phyloP scores from a whole-genome alignment of 805 yeast species.

The Kluyveromyces siamensis region DNA sequence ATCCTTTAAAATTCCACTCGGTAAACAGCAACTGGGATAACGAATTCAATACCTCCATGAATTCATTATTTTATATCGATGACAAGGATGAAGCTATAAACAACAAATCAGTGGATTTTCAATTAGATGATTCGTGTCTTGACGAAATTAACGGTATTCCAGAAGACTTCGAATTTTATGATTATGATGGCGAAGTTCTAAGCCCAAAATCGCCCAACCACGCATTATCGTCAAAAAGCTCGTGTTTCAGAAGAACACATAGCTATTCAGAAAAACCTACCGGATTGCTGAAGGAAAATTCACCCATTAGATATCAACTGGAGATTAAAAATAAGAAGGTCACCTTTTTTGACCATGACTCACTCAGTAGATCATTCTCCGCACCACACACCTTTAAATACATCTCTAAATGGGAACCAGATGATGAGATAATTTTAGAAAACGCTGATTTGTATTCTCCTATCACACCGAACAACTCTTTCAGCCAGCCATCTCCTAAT shows the following conservation, averaged over 20 bases:
- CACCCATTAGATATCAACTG: slow-evolving; percentile 28
- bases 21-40: slow-evolving; percentile 29
- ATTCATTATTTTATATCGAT: slow-evolving; percentile 25
- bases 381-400: neutral
- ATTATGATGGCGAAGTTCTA: slow-evolving; percentile 13
- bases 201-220: neutral
- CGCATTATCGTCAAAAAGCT: neutral
- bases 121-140: slow-evolving; percentile 33
- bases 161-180: slow-evolving; percentile 32
- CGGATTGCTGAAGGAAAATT: slow-evolving; percentile 20
- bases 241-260: slow-evolving; percentile 23
- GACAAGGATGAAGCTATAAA: slow-evolving; percentile 28
- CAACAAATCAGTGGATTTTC: slow-evolving; percentile 13
- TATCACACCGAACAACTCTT: slow-evolving; percentile 15
- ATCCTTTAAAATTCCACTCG: slow-evolving; percentile 32
- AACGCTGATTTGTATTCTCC: slow-evolving; percentile 2
- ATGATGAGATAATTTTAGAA: slow-evolving; percentile 2
- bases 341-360: slow-evolving; percentile 27
- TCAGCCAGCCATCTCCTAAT: slow-evolving; percentile 19
- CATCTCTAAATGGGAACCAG: slow-evolving; percentile 2
- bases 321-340: slow-evolving; percentile 32
- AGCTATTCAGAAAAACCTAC: slow-evolving; percentile 25
- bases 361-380: slow-evolving; percentile 1
- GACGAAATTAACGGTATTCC: slow-evolving; percentile 46
- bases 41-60: slow-evolving; percentile 29